Evolutionary conservation across 495 filamentous ascomycete genomes (phyloP).

Genomic region (Aspergillus diversus): DNA sequence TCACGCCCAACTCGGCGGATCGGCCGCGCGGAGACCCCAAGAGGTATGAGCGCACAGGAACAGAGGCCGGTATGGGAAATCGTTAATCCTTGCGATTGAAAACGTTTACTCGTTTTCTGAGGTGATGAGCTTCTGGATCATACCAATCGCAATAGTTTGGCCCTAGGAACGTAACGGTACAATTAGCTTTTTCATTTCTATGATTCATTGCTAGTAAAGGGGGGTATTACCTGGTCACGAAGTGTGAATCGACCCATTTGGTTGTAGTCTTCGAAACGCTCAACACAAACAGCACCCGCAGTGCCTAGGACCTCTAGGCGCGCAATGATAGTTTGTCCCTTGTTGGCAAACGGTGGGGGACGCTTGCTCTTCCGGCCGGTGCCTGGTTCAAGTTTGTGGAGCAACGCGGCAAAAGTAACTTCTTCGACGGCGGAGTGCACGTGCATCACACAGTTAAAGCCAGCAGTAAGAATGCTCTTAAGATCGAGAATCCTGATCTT

Average conservation of each 20-base stretch:
- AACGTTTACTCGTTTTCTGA: constrained; percentile 30
- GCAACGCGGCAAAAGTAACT: constrained; percentile 80
- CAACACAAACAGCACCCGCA: constrained; percentile 86
- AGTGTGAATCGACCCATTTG: constrained; percentile 95
- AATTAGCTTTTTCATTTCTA: not conserved
- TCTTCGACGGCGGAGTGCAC: constrained; percentile 94
- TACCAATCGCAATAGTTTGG: constrained; percentile 96
- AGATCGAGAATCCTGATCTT: constrained; percentile 96
- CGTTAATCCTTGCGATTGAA: constrained; percentile 20
- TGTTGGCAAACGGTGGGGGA: constrained; percentile 88
- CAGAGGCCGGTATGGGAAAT: constrained; percentile 3
- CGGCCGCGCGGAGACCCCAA: too few species aligned
- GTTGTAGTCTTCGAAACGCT: constrained; percentile 90
- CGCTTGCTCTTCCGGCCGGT: constrained; percentile 93
- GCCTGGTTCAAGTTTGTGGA: constrained; percentile 96
- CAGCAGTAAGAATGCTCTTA: constrained; percentile 87
- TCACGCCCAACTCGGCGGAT: too few species aligned
- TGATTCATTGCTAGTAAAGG: not conserved
- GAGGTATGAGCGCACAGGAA: constrained; percentile 1
- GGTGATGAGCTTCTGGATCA: constrained; percentile 83
- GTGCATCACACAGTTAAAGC: constrained; percentile 90
- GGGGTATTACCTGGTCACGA: constrained; percentile 76
- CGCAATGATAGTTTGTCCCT: constrained; percentile 91
- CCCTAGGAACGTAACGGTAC: constrained; percentile 54
- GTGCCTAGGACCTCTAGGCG: constrained; percentile 82